Evolutionary conservation across 2,329 filamentous ascomycete species (phyloP), one percentile per base, ranked within the genome.

Genomic region (Canariomyces notabilis): DNA sequence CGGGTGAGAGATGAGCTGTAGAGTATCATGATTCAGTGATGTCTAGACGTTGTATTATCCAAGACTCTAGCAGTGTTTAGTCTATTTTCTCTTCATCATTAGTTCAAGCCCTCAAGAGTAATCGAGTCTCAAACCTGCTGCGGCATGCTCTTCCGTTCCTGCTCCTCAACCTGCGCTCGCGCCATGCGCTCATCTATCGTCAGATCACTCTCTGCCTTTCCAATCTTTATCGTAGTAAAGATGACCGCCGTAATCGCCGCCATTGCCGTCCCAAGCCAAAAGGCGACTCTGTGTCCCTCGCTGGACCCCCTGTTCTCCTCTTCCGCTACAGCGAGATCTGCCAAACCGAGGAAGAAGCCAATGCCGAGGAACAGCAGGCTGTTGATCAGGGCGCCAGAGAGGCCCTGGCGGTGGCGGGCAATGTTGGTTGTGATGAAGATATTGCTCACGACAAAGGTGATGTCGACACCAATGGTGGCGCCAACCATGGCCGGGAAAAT

Each of bases 361-460:
- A 89, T 83, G 8, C 83, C 83, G 7, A 90, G 70, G 57, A 87
- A 85, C 22, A 89, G 61, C 2, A 88, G 65, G 38, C 78, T 81
- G 65, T 86, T 88, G 58, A 86, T 81, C 37, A 89, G 63, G 0
- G 80, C 85, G 1, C 85, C 84, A 0, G 85, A 86, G 0, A 88
- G 70, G 0, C 84, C 85, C 61, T 91, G 87, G 40, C 80, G 73
- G 11, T 76, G 73, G 4, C 72, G 71, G 0, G 85, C 83, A 52
- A 89, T 70, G 12, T 76, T 78, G 0, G 85, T 89, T 0, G 85
- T 89, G 61, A 89, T 85, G 64, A 87, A 90, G 49, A 90, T 77
- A 57, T 85, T 89, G 15, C 82, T 78, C 1, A 89, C 76, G 59
- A 84, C 88, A 66, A 83, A 89, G 6, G 80, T 80, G 44, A 89